Conservation (phyloP, 1,284 basidiomycete species). For the Rhodotorula sp. region DNA sequence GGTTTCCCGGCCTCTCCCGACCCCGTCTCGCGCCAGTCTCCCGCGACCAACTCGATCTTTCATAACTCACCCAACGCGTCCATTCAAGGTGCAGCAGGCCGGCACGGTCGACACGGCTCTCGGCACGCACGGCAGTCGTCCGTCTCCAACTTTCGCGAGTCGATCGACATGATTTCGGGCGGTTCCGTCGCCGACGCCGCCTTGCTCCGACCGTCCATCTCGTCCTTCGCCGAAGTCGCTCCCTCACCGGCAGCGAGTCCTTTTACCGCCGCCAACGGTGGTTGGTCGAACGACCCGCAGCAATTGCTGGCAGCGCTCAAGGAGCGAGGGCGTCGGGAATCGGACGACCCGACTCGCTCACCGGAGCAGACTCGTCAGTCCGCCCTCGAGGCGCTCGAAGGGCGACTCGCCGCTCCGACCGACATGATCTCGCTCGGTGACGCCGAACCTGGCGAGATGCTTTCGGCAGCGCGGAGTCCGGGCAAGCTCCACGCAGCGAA, state of each 20-base stretch:
- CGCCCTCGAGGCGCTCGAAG: constrained; percentile 41
- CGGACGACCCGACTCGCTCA: constrained; percentile 13
- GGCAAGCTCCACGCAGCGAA: constrained; percentile 5
- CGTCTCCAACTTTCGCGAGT: constrained; percentile 44
- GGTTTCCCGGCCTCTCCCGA: constrained; percentile 5
- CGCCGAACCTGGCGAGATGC: constrained; percentile 29
- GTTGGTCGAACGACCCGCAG: constrained; percentile 33
- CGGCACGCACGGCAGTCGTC: constrained; percentile 40
- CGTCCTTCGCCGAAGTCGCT: constrained; percentile 26
- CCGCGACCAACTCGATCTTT: background rate
- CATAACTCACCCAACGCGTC: constrained; percentile 11
- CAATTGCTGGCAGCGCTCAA: constrained; percentile 41
- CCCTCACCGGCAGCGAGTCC: constrained; percentile 3
- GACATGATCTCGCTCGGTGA: constrained; percentile 38
- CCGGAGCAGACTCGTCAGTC: constrained; percentile 32
- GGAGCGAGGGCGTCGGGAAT: constrained; percentile 36
- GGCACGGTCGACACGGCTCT: constrained; percentile 41
- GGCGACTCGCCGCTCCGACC: constrained; percentile 33
- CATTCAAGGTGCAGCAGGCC: background rate
- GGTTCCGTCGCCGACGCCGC: constrained; percentile 14
- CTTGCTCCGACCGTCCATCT: constrained; percentile 28
- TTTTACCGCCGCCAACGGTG: background rate
- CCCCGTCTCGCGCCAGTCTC: background rate
- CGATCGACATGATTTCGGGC: constrained; percentile 44
- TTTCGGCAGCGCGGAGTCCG: constrained; percentile 26